Percentiles rank a stretch among this genome's conserved stretches.
phyloP scores from a whole-genome alignment of 2,329 filamentous ascomycete species.

The Phyllosticta ampelicida region DNA sequence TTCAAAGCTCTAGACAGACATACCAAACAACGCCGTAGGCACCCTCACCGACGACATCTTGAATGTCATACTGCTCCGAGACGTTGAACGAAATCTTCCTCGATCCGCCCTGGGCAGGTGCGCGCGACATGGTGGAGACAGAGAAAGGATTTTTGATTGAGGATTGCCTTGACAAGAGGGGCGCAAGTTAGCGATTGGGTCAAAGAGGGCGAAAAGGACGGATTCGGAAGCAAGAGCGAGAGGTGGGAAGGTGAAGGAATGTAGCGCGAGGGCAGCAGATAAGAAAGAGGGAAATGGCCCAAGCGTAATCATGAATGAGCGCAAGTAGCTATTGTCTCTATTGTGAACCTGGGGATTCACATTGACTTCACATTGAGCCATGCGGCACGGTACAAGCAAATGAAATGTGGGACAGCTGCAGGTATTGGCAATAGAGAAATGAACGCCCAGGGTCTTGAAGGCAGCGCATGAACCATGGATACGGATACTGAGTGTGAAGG shows the following conservation, averaged over 20 bases:
- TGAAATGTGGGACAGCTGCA: not conserved
- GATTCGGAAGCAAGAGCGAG: not conserved
- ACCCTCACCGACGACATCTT: conserved; percentile 97
- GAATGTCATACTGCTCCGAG: conserved; percentile 98
- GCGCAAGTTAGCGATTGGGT: not conserved
- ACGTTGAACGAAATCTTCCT: conserved; percentile 99
- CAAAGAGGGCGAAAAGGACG: not conserved
- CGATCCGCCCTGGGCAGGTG: conserved; percentile 39
- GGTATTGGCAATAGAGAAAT: not conserved
- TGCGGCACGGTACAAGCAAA: not conserved
- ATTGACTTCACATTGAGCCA: not conserved
- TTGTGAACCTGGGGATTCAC: not conserved
- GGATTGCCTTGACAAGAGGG: not conserved
- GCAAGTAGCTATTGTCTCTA: conserved; percentile 10
- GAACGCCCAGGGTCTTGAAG: not conserved
- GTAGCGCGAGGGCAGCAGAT: not conserved
- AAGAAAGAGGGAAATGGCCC: not conserved
- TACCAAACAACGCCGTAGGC: conserved; percentile 98
- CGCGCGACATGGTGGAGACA: conserved; percentile 24
- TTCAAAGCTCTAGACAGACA: conserved; percentile 25
- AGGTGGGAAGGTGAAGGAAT: not conserved
- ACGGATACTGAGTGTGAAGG: conserved; percentile 8
- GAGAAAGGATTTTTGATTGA: not conserved
- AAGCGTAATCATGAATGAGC: not conserved
- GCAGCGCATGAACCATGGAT: conserved; percentile 7